phyloP scores from a whole-genome alignment of 441 rosid genomes.

The Populus tomentosa region DNA sequence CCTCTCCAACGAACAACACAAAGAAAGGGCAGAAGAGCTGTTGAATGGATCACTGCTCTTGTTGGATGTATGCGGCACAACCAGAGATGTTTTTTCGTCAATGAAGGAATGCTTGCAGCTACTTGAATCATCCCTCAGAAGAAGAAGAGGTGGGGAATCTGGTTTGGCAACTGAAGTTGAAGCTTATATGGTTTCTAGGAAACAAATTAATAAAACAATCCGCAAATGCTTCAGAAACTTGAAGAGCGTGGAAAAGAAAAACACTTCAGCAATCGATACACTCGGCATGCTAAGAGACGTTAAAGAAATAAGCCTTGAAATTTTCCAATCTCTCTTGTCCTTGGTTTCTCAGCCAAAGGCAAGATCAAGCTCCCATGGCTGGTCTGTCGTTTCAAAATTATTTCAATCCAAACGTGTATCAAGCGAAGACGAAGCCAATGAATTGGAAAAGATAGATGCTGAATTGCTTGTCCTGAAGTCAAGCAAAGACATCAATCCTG shows the following conservation, averaged over 20 bases:
- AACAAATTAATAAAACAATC: constrained; percentile 22
- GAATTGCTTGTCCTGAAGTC: constrained; percentile 18
- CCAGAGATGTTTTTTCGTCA: constrained; percentile 18
- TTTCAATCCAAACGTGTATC: constrained; percentile 26
- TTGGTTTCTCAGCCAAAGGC: constrained; percentile 18
- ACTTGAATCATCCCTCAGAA: constrained; percentile 25
- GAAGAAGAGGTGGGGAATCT: constrained; percentile 20
- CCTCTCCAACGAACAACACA: background rate
- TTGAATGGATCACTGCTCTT: constrained; percentile 30
- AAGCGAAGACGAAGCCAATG: background rate
- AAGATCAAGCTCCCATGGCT: constrained; percentile 21
- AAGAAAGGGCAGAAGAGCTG: constrained; percentile 2
- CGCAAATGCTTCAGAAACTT: constrained; percentile 13
- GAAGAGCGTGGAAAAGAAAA: constrained; percentile 21
- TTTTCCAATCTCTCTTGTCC: constrained; percentile 31
- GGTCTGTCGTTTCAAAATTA: constrained; percentile 37
- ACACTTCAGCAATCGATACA: background rate
- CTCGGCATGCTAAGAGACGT: constrained; percentile 16
- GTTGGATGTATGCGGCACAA: constrained; percentile 25
- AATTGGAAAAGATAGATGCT: constrained; percentile 13
- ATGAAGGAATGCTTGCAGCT: constrained; percentile 25
- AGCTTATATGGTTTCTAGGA: constrained; percentile 22
- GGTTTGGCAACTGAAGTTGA: constrained; percentile 10
- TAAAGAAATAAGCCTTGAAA: constrained; percentile 13
- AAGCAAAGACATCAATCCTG: constrained; percentile 11